Evolutionary conservation across 1,284 basidiomycete genomes (phyloP).

Genomic region (Boletus sp.): DNA sequence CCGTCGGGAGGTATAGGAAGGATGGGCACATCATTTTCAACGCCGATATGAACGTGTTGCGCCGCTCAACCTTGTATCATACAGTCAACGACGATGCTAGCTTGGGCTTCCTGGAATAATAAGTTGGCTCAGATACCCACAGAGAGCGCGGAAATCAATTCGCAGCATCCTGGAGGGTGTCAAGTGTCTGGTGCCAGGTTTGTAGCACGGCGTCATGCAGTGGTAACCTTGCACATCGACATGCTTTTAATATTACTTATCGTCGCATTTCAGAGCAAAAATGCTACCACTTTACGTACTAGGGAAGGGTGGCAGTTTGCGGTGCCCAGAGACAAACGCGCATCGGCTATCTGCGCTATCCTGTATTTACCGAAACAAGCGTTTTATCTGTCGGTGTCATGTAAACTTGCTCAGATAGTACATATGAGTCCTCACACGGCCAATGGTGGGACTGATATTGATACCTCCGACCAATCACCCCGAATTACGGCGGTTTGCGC

Average conservation of each 20-base stretch:
- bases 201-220: too few relatives aligned
- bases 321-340: not conserved
- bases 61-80: constrained; percentile 5
- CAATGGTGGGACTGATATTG: constrained; percentile 2
- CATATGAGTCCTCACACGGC: too few relatives aligned
- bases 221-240: too few relatives aligned
- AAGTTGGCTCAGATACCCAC: not conserved
- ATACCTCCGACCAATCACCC: constrained; percentile 18
- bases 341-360: too few relatives aligned
- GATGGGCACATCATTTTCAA: too few relatives aligned
- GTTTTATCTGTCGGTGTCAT: not conserved
- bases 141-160: too few relatives aligned
- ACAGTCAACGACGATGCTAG: not conserved
- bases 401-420: not conserved
- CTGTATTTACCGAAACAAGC: not conserved
- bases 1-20: not conserved
- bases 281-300: not conserved
- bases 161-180: too few relatives aligned
- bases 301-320: too few relatives aligned
- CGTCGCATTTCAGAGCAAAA: too few relatives aligned
- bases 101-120: not conserved
- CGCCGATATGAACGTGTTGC: constrained; percentile 14
- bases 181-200: too few relatives aligned
- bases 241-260: too few relatives aligned
- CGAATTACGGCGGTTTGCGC: constrained; percentile 9